Conservation (phyloP, 306 rosid genomes). For the Corylus americana region DNA sequence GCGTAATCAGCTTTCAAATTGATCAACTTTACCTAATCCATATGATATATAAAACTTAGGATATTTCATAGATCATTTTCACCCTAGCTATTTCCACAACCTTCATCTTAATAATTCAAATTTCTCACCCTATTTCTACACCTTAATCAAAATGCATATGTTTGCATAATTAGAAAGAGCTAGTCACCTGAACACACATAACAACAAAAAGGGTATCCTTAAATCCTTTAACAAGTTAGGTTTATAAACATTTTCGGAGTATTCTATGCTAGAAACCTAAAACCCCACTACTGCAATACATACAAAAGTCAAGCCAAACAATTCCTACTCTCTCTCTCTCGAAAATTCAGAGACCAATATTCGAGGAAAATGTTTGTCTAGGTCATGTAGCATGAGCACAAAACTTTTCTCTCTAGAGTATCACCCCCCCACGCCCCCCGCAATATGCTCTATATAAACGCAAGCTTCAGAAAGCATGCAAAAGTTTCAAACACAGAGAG, state of each 20-base stretch:
- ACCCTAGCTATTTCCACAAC: no score
- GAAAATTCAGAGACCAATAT: neutral
- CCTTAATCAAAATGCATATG: no score
- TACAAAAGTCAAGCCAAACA: neutral
- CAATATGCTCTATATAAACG: neutral
- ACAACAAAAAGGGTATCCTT: neutral
- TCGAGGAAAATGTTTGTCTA: constrained; percentile 2
- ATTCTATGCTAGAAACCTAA: neutral
- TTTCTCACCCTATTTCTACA: no score
- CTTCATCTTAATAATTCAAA: constrained; percentile 14
- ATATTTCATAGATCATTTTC: no score
- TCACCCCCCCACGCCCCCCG: neutral
- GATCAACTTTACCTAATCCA: no score
- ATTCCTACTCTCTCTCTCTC: neutral
- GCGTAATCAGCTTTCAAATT: no score
- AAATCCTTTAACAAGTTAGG: neutral
- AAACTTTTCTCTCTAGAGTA: neutral
- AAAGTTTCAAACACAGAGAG: neutral
- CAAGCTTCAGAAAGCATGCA: no score
- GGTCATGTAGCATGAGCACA: neutral
- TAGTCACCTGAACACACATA: neutral
- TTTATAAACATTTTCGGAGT: neutral
- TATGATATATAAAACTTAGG: no score
- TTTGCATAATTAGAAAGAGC: neutral
- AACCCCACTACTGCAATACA: neutral